Conservation (phyloP, 768 basidiomycete species). For the Russula sp. region DNA sequence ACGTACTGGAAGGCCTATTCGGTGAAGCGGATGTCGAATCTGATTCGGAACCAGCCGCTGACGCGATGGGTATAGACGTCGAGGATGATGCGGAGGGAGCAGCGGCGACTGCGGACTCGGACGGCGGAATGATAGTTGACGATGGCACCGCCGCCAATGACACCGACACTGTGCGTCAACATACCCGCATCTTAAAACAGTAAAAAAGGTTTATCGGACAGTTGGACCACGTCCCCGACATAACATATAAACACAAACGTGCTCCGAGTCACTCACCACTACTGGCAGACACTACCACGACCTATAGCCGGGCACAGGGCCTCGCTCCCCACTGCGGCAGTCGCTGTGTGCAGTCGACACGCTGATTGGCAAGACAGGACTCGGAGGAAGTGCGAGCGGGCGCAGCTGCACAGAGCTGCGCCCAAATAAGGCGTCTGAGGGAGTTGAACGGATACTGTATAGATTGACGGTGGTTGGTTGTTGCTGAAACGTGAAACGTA, state of each 20-base stretch:
- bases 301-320: slow-evolving; percentile 15
- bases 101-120: neutral
- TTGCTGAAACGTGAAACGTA: too few relatives aligned
- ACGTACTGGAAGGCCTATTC: slow-evolving; percentile 78
- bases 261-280: slow-evolving; percentile 12
- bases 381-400: slow-evolving; percentile 16
- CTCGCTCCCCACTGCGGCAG: slow-evolving; percentile 3
- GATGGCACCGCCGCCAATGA: neutral
- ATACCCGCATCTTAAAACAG: too few relatives aligned
- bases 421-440: neutral
- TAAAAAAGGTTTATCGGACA: neutral
- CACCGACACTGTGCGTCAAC: neutral
- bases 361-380: slow-evolving; percentile 10
- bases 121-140: slow-evolving; percentile 16
- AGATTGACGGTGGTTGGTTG: too few relatives aligned
- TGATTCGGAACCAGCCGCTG: slow-evolving; percentile 33
- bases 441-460: neutral
- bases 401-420: too few relatives aligned
- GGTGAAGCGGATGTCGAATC: slow-evolving; percentile 62
- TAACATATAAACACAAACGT: slow-evolving; percentile 14
- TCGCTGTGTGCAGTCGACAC: slow-evolving; percentile 6
- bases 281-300: too few relatives aligned
- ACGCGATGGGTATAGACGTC: slow-evolving; percentile 11
- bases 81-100: slow-evolving; percentile 1
- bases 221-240: neutral